Evolutionary conservation across 768 basidiomycete species (phyloP).

Genomic region (Suillus ampliporus): DNA sequence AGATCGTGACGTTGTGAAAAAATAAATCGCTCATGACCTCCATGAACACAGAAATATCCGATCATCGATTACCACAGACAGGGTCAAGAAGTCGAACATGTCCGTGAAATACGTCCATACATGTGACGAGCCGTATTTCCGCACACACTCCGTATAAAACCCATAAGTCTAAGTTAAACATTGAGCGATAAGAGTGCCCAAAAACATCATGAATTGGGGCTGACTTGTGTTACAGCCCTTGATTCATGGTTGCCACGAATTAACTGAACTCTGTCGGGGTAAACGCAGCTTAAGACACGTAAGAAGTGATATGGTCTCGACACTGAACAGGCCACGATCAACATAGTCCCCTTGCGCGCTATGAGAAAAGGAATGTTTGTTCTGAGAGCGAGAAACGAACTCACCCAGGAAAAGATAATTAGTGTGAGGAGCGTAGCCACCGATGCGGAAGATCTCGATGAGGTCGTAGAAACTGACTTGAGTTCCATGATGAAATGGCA

Average conservation of each 20-base stretch:
- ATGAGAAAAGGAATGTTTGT: background rate
- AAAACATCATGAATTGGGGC: constrained; percentile 36
- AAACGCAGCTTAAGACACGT: constrained; percentile 96
- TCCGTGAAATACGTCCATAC: constrained; percentile 99
- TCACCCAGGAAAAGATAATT: constrained; percentile 98
- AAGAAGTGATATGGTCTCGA: constrained; percentile 96
- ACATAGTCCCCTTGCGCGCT: constrained; percentile 87
- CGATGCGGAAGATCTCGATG: constrained; percentile 98
- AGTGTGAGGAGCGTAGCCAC: constrained; percentile 93
- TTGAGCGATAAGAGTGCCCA: constrained; percentile 20
- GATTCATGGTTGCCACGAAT: constrained; percentile 99
- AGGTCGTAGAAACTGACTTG: constrained; percentile 99
- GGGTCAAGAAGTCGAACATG: constrained; percentile 99
- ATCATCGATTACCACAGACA: constrained; percentile 98
- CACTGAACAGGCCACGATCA: constrained; percentile 95
- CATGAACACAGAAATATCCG: constrained; percentile 99
- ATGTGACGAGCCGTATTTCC: constrained; percentile 94
- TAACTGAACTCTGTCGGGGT: constrained; percentile 94
- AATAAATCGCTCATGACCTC: constrained; percentile 57
- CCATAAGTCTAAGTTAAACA: constrained; percentile 81
- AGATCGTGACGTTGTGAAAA: background rate
- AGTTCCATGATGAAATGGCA: constrained; percentile 36
- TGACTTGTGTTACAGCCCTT: constrained; percentile 94
- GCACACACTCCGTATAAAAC: constrained; percentile 97
- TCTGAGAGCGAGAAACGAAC: constrained; percentile 32